Conservation (phyloP, 768 basidiomycete species). For the Hydnum rufescens region DNA sequence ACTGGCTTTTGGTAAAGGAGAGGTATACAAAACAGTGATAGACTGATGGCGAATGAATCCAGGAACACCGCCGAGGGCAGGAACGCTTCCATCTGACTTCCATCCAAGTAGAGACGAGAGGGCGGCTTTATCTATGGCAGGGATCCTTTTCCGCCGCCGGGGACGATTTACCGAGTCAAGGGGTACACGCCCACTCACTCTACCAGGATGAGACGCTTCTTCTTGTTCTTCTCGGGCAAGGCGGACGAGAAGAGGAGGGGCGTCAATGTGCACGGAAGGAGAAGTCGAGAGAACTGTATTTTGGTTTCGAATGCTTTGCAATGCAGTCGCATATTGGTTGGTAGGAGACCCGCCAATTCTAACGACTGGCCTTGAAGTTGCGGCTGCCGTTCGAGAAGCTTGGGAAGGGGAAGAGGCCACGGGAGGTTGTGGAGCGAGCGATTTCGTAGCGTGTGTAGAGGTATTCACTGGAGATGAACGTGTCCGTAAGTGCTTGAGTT, state of each 20-base stretch:
- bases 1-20: neutral
- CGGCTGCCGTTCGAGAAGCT: neutral
- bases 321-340: too few relatives aligned
- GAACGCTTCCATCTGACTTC: constrained; percentile 22
- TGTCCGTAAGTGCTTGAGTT: constrained; percentile 11
- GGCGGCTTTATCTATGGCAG: constrained; percentile 37
- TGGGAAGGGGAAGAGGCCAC: neutral
- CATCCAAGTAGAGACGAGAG: constrained; percentile 39
- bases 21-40: constrained; percentile 30
- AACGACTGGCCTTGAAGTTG: neutral
- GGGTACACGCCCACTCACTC: neutral
- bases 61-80: constrained; percentile 27
- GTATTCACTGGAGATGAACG: neutral
- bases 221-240: neutral
- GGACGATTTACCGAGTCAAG: neutral
- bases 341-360: neutral
- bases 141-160: constrained; percentile 16
- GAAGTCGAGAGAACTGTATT: neutral
- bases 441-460: neutral
- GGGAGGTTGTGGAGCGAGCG: neutral
- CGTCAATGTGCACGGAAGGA: neutral
- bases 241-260: neutral
- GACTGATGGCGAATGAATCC: constrained; percentile 42
- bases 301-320: neutral
- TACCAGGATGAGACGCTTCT: too few relatives aligned